Percentiles rank a stretch among this genome's conserved stretches.
These are phyloP conservation scores for Selaginella moellendorffii DNA, from an alignment of 75 land plant genomes.

Conservation along the genomic window DNA sequence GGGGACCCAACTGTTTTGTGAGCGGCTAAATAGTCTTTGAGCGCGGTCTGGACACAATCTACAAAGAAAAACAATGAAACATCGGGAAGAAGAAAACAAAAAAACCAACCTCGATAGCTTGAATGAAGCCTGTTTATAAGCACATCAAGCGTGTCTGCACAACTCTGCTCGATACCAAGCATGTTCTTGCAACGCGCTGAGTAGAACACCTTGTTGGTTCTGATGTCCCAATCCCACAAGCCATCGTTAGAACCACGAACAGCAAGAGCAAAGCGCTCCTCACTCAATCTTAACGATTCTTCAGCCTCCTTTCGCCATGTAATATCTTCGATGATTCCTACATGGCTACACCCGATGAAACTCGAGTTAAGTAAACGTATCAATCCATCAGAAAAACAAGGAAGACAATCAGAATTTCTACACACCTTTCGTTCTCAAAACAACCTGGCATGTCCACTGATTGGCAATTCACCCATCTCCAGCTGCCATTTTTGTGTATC, in stretches of 20 bases:
- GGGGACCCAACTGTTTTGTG: not conserved
- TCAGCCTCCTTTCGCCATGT: slow-evolving; percentile 13
- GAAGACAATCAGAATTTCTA: not conserved
- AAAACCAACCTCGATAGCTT: slow-evolving; percentile 4
- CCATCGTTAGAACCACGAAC: slow-evolving; percentile 11
- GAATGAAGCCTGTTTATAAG: slow-evolving; percentile 6
- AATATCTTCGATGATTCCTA: slow-evolving; percentile 12
- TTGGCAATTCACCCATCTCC: slow-evolving; percentile 13
- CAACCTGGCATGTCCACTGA: slow-evolving; percentile 13
- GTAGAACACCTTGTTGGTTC: slow-evolving; percentile 8
- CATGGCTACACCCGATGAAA: not conserved
- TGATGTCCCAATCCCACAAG: slow-evolving; percentile 13
- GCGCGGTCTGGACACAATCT: not conserved
- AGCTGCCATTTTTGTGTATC: slow-evolving; percentile 3
- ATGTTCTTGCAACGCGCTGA: slow-evolving; percentile 13
- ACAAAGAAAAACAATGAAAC: too few relatives aligned
- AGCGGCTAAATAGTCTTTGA: slow-evolving; percentile 8
- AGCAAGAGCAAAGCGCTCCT: slow-evolving; percentile 11
- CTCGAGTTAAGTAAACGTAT: not conserved
- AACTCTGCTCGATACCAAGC: slow-evolving; percentile 2
- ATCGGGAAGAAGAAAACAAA: too few relatives aligned
- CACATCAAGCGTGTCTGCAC: not conserved
- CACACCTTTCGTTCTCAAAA: slow-evolving; percentile 7
- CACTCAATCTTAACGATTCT: slow-evolving; percentile 8
- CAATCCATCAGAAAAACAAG: not conserved